Evolutionary conservation across 306 rosid species (phyloP).

Genomic region (Castanea sativa): DNA sequence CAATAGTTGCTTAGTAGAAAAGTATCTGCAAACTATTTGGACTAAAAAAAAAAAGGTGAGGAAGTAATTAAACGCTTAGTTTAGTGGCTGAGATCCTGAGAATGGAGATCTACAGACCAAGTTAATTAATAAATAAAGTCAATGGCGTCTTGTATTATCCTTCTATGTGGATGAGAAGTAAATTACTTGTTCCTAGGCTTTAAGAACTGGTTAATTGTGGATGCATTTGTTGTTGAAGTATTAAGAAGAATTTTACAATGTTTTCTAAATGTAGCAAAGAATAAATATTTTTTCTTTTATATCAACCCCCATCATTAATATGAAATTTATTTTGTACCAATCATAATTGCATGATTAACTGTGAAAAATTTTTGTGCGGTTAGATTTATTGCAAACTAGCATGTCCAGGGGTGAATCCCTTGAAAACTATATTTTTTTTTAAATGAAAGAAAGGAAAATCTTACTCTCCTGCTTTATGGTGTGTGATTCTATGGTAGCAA

Average conservation of each 20-base stretch:
- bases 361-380: too few relatives aligned
- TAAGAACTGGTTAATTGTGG: not conserved
- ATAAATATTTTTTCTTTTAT: too few relatives aligned
- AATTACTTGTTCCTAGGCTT: not conserved
- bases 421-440: too few relatives aligned
- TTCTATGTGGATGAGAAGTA: conserved; percentile 4
- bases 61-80: not conserved
- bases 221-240: not conserved
- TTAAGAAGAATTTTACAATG: not conserved
- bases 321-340: too few relatives aligned
- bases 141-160: conserved; percentile 26
- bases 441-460: too few relatives aligned
- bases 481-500: too few relatives aligned
- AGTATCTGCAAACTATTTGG: conserved; percentile 17
- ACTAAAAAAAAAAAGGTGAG: not conserved
- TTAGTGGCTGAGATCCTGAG: conserved; percentile 12
- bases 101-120: conserved; percentile 12
- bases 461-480: too few relatives aligned
- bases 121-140: conserved; percentile 34
- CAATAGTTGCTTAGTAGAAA: conserved; percentile 20
- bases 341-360: too few relatives aligned
- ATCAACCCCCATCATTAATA: too few relatives aligned
- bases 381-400: too few relatives aligned
- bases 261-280: too few relatives aligned
- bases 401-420: too few relatives aligned